A percentile compares a stretch with the other conserved stretches of the same genome.
These are phyloP conservation scores for Thalassiosira ordinaria DNA, from an alignment of 352 stramenopile species.

Conservation along the genomic window DNA sequence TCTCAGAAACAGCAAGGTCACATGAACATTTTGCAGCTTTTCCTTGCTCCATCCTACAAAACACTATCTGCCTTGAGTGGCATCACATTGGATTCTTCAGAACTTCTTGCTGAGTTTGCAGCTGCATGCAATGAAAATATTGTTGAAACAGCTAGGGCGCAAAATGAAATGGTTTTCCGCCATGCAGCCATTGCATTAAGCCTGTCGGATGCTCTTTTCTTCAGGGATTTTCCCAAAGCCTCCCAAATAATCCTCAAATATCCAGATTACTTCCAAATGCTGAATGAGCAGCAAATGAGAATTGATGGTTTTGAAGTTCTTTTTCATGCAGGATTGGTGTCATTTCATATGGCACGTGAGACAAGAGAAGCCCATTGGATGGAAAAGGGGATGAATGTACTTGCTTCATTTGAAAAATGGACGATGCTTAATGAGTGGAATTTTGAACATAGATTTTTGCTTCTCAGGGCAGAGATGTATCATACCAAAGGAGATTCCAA, in stretches of 20 bases:
- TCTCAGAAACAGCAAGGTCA: constrained; percentile 27
- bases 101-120: constrained; percentile 14
- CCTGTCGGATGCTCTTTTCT: constrained; percentile 14
- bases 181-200: not conserved
- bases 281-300: constrained; percentile 7
- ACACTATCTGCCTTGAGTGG: constrained; percentile 24
- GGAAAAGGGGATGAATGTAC: constrained; percentile 19
- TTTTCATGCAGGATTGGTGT: constrained; percentile 26
- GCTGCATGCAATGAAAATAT: not conserved
- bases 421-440: constrained; percentile 15
- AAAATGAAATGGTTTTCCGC: constrained; percentile 19
- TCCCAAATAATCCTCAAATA: constrained; percentile 22
- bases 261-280: constrained; percentile 12
- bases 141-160: constrained; percentile 8
- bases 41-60: constrained; percentile 22
- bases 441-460: constrained; percentile 31
- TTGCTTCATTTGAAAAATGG: constrained; percentile 32
- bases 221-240: constrained; percentile 28
- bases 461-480: constrained; percentile 39
- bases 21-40: constrained; percentile 28
- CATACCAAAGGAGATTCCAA: constrained; percentile 21
- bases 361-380: constrained; percentile 31
- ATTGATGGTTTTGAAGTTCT: constrained; percentile 2
- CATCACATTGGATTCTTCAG: constrained; percentile 11
- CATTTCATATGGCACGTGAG: constrained; percentile 34